Base-by-base conservation (phyloP, 1,139 yeast genomes). In the Pneumocystis carinii region DNA sequence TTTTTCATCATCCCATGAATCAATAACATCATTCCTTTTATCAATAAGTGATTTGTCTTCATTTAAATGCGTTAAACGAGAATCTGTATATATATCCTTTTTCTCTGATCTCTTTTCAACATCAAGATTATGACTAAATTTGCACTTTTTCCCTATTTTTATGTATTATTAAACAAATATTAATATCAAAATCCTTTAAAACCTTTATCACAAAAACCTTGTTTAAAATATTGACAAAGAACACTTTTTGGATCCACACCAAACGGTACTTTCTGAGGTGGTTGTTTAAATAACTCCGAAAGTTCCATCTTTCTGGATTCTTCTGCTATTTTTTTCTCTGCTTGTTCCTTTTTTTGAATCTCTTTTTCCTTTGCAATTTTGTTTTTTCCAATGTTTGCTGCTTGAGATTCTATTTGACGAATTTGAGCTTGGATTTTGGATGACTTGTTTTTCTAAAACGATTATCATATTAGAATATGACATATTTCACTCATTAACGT, bases 241-340 rank as follows among this genome's bases (percentile, higher is more conserved):
- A 94, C 87, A 3, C 95, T 84, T 77, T 92, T 92, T 63, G 99
- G 98, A 76, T 94, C 98, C 66, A 90, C 97, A 62, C 98, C 98
- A 72, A 92, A 90, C 61, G 97, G 96, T 39, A 92, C 90, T 72
- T 89, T 89, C 73, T 89, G 97, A 62, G 79, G 81, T 64, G 82
- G 86, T 37, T 64, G 64, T 60, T 85, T 87, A 70, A 89, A 82
- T 62, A 90, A 75, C 41, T 86, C 86, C 12, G 89, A 85, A 3
- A 96, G 92, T 72, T 90, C 97, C 63, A 81, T 83, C 73, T 87
- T 88, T 62, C 95, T 96, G 59, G 81, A 85, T 68, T 90, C 98
- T 1, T 90, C 87, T 6, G 96, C 95, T 73, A 86, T 87, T 80
- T 87, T 90, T 74, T 90, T 97, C 53, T 88, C 95, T 8, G 86